Percentiles rank a stretch among this genome's conserved stretches.
These are phyloP conservation scores for Batrachochytrium dendrobatidis DNA, from an alignment of 371 early-diverging fungal species.

Conservation along the genomic window DNA sequence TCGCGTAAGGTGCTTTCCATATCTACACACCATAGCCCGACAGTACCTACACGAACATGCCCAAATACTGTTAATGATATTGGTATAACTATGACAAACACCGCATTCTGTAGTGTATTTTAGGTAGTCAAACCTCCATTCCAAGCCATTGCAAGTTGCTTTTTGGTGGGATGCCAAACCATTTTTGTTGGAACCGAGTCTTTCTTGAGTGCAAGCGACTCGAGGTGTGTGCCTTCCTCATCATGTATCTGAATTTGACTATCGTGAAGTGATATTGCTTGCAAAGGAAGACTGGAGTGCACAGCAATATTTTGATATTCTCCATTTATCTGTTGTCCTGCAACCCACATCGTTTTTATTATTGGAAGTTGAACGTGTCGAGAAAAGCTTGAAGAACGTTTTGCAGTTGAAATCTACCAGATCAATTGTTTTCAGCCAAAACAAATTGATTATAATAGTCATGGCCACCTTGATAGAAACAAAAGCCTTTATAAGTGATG, in stretches of 20 bases:
- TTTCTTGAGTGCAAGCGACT: slow-evolving; percentile 3
- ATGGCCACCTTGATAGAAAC: no score
- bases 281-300: slow-evolving; percentile 6
- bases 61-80: background rate
- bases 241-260: slow-evolving; percentile 13
- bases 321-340: slow-evolving; percentile 8
- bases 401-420: no score
- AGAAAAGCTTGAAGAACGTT: no score
- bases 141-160: slow-evolving; percentile 22
- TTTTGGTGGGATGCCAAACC: slow-evolving; percentile 19
- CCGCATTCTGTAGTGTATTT: background rate
- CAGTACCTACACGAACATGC: slow-evolving; percentile 18
- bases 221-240: slow-evolving; percentile 11
- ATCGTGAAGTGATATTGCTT: slow-evolving; percentile 14
- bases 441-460: no score
- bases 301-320: slow-evolving; percentile 9
- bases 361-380: no score
- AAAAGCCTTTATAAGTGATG: no score
- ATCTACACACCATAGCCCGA: slow-evolving; percentile 36
- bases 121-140: slow-evolving; percentile 9
- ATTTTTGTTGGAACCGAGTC: slow-evolving; percentile 3
- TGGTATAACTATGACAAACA: background rate
- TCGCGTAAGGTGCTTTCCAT: slow-evolving; percentile 34
- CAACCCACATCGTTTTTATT: slow-evolving; percentile 4
- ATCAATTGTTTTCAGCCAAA: no score